phyloP scores from a whole-genome alignment of 306 rosid genomes.

The Parietaria judaica region DNA sequence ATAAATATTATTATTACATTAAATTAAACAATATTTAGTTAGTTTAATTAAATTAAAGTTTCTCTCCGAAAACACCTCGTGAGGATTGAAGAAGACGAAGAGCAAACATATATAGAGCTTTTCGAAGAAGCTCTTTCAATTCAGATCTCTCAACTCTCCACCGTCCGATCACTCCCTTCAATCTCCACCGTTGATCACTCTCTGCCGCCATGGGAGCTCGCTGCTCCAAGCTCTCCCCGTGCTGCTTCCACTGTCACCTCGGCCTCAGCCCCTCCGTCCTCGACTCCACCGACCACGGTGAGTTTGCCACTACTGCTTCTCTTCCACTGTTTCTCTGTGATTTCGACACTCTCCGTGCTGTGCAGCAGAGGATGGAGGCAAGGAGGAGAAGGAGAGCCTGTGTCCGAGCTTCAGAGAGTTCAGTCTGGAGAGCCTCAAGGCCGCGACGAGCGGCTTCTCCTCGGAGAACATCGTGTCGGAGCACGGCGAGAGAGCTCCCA shows the following conservation, averaged over 20 bases:
- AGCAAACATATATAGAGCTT: background rate
- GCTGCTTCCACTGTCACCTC: slow-evolving; percentile 79
- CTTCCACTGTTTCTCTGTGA: slow-evolving; percentile 1
- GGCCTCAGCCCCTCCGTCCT: slow-evolving; percentile 71
- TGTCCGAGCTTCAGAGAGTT: slow-evolving; percentile 68
- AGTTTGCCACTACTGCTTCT: background rate
- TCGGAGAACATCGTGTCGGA: slow-evolving; percentile 81
- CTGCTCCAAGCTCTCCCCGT: slow-evolving; percentile 82
- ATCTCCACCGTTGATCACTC: slow-evolving; percentile 10
- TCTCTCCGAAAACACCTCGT: no score
- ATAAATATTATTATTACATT: no score
- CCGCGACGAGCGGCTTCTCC: slow-evolving; percentile 59
- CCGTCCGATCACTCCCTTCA: slow-evolving; percentile 5
- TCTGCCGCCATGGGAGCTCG: slow-evolving; percentile 62
- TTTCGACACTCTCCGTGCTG: background rate
- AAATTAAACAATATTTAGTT: no score
- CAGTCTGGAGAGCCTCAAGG: slow-evolving; percentile 61
- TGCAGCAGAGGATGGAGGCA: slow-evolving; percentile 65
- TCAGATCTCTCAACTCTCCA: slow-evolving; percentile 1
- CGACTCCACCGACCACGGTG: slow-evolving; percentile 82
- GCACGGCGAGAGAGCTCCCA: slow-evolving; percentile 94
- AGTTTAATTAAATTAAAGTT: background rate
- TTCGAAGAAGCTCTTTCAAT: background rate
- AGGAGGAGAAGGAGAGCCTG: slow-evolving; percentile 26
- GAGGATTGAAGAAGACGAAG: background rate